Evolutionary conservation across 2,329 filamentous ascomycete species (phyloP).

Genomic region (Didymella pomorum): DNA sequence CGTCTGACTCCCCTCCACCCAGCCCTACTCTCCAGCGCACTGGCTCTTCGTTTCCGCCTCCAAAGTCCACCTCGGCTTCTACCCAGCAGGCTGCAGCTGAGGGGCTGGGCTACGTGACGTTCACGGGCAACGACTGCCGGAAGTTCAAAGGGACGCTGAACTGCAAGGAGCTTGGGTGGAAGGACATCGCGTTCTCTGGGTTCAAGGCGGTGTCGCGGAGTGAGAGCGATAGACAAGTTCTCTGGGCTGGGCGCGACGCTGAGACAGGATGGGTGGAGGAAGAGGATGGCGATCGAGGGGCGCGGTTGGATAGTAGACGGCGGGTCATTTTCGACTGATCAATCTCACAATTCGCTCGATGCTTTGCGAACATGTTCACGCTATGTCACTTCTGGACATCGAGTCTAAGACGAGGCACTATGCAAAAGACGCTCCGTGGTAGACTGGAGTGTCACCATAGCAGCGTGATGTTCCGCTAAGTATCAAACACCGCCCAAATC

Average conservation of each 20-base stretch:
- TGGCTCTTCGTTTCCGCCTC: conserved; percentile 5
- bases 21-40: conserved; percentile 6
- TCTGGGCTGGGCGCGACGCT: conserved; percentile 20
- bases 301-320: conserved; percentile 8
- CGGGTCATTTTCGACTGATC: conserved; percentile 11
- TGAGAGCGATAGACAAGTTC: conserved; percentile 27
- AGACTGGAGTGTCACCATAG: too few species aligned
- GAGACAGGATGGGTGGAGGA: conserved; percentile 11
- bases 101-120: conserved; percentile 34
- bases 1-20: neutral
- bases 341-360: too few species aligned
- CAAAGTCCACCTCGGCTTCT: neutral
- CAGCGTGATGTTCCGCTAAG: too few species aligned
- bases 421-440: too few species aligned
- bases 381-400: too few species aligned
- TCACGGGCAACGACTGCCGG: conserved; percentile 32
- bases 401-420: too few species aligned
- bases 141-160: conserved; percentile 38
- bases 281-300: conserved; percentile 8
- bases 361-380: too few species aligned
- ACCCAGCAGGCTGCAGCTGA: neutral
- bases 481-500: too few species aligned
- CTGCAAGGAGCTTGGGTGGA: conserved; percentile 30
- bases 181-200: conserved; percentile 30
- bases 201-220: conserved; percentile 29